A percentile compares a stretch with the other conserved stretches of the same genome.
These are phyloP conservation scores for Hortiboletus flavorubellus DNA, from an alignment of 768 basidiomycete species.

Conservation along the genomic window DNA sequence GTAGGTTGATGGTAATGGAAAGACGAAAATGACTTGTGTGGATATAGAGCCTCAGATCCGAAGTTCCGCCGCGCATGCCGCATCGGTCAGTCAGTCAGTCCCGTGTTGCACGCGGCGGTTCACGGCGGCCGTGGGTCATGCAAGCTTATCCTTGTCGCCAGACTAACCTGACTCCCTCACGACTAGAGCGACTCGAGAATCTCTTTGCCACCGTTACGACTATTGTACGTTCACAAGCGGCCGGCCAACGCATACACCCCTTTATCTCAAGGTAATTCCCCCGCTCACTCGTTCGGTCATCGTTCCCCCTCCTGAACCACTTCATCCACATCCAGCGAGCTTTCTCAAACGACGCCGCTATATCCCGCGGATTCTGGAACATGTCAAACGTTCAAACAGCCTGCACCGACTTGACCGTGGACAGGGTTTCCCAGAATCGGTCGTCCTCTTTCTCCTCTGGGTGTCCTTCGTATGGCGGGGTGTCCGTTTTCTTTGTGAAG, in stretches of 20 bases:
- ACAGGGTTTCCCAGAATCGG: neutral
- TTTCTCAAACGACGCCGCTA: too few relatives aligned
- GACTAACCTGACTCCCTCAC: too few relatives aligned
- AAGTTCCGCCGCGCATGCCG: too few relatives aligned
- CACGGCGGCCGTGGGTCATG: too few relatives aligned
- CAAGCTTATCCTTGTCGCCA: too few relatives aligned
- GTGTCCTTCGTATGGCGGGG: neutral
- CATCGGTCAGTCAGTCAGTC: too few relatives aligned
- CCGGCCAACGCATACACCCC: neutral
- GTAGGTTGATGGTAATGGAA: conserved; percentile 8
- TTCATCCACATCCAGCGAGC: neutral
- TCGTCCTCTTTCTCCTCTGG: neutral
- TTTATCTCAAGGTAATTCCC: neutral
- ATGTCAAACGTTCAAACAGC: neutral
- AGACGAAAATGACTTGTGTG: neutral
- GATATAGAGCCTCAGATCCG: neutral
- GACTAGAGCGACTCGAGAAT: too few relatives aligned
- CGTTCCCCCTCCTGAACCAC: neutral
- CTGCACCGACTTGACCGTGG: neutral
- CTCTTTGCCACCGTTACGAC: too few relatives aligned
- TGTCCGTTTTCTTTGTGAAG: neutral
- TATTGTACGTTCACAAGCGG: too few relatives aligned
- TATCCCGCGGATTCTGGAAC: neutral
- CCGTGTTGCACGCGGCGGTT: too few relatives aligned
- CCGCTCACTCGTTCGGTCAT: neutral